These are phyloP conservation scores for Fusarium concolor DNA, from an alignment of 2,329 filamentous ascomycete species.

Conservation along the genomic window DNA sequence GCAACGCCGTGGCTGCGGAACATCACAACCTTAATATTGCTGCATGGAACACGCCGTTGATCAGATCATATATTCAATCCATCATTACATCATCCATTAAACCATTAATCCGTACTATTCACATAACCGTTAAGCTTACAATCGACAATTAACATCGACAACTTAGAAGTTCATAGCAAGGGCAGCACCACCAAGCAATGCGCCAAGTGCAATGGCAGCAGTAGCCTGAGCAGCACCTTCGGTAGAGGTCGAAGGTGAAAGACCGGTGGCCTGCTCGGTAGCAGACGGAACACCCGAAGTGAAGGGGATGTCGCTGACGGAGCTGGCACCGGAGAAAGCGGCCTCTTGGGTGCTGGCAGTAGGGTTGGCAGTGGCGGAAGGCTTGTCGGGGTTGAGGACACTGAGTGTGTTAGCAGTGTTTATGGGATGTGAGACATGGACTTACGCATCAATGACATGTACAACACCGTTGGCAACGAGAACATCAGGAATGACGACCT, in stretches of 20 bases:
- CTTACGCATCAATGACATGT: constrained; percentile 68
- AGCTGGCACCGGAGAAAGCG: constrained; percentile 65
- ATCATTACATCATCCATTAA: not conserved
- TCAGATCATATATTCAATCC: constrained; percentile 3
- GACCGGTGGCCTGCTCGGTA: constrained; percentile 29
- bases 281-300: constrained; percentile 60
- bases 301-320: constrained; percentile 62
- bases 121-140: not conserved
- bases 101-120: constrained; percentile 4
- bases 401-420: constrained; percentile 54
- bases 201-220: constrained; percentile 43
- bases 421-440: not conserved
- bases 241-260: constrained; percentile 28
- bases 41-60: not conserved
- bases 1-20: not conserved
- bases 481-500: constrained; percentile 61
- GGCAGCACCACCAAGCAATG: constrained; percentile 41
- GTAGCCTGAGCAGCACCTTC: constrained; percentile 41
- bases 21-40: not conserved
- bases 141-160: not conserved
- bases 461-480: constrained; percentile 67
- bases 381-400: constrained; percentile 56
- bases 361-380: constrained; percentile 51
- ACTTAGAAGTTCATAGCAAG: constrained; percentile 36
- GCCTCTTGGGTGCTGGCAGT: constrained; percentile 55